Percentiles rank a stretch among this genome's conserved stretches.
Conservation (phyloP, 306 rosid genomes). For the Dalbergia cochinchinensis region DNA sequence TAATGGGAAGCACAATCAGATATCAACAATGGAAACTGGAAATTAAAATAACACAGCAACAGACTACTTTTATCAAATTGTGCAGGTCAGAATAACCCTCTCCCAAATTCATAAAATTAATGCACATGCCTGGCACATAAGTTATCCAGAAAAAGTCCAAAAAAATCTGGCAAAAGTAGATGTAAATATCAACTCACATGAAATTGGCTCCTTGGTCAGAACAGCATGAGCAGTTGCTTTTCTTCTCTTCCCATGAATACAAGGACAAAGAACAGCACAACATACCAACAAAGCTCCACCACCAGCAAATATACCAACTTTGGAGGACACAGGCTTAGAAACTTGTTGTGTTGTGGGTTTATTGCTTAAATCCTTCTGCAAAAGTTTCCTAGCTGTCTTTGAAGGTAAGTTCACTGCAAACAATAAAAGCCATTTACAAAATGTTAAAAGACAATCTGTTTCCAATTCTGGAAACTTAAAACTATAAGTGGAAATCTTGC, state of each 20-base stretch:
- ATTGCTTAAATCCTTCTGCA: conserved; percentile 51
- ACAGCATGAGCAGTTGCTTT: conserved; percentile 58
- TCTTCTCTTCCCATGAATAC: conserved; percentile 64
- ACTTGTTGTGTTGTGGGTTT: conserved; percentile 37
- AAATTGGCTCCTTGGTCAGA: conserved; percentile 62
- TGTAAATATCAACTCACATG: conserved; percentile 68
- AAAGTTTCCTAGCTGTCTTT: conserved; percentile 71
- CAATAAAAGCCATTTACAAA: conserved; percentile 36
- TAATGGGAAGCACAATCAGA: conserved; percentile 22
- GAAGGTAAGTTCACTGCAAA: conserved; percentile 61
- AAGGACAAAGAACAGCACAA: conserved; percentile 82
- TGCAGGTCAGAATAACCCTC: conserved; percentile 12
- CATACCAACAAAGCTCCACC: conserved; percentile 77
- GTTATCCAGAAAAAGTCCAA: conserved; percentile 9
- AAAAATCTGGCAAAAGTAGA: conserved; percentile 13
- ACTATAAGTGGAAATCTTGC: conserved; percentile 14
- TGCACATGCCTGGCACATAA: conserved; percentile 4
- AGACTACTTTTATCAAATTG: conserved; percentile 22
- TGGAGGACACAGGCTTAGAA: conserved; percentile 38
- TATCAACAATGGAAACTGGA: conserved; percentile 25
- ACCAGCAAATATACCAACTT: conserved; percentile 60
- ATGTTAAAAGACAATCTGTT: conserved; percentile 7
- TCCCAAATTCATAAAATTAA: conserved; percentile 23
- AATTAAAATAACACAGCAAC: background rate
- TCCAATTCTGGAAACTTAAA: background rate